These are phyloP conservation scores for Xanthoparmelia taractica DNA, from an alignment of 495 filamentous ascomycete species.

Conservation along the genomic window DNA sequence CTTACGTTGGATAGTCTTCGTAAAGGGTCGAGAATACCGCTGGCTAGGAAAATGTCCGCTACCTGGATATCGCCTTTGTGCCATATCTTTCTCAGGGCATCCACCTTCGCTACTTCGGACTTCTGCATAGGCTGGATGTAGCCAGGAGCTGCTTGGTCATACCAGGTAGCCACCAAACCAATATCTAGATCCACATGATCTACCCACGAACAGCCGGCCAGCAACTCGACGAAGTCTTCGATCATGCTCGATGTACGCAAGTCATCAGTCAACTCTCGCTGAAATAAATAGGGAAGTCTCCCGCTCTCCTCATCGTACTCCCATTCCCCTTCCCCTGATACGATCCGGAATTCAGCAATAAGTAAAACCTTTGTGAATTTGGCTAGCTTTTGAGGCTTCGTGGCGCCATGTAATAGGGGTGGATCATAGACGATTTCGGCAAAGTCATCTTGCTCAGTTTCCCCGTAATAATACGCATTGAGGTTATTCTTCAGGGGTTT, in stretches of 20 bases:
- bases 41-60: not conserved
- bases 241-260: not conserved
- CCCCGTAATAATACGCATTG: not conserved
- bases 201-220: not conserved
- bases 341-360: not conserved
- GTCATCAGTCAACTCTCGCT: not conserved
- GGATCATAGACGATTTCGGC: not conserved
- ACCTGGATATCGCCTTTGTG: conserved; percentile 1
- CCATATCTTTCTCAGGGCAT: not conserved
- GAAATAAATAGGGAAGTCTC: not conserved
- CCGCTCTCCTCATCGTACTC: not conserved
- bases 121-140: not conserved
- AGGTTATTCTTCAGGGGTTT: not conserved
- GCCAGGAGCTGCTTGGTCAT: not conserved
- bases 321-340: not conserved
- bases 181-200: not conserved
- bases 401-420: not conserved
- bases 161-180: not conserved
- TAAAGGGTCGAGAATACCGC: not conserved
- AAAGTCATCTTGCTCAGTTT: not conserved
- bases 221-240: not conserved
- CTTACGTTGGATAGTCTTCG: not conserved
- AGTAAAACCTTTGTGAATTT: not conserved
- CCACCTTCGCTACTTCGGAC: not conserved
- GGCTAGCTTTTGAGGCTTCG: not conserved